Conservation (phyloP, 192 early-diverging fungal species). For the Coemansia sp. region DNA sequence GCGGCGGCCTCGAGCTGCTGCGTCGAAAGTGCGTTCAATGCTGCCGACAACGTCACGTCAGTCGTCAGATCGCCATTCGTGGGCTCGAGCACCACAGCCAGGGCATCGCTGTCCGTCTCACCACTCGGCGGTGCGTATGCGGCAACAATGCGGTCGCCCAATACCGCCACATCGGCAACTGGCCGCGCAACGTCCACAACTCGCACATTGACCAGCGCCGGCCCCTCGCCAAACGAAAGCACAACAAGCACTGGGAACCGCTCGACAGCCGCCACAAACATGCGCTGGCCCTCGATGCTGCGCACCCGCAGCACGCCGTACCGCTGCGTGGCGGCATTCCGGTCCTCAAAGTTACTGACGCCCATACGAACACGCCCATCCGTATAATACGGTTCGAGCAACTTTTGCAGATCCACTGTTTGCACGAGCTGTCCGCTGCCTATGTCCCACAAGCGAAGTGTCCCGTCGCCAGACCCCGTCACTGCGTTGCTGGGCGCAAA, state of each 20-base stretch:
- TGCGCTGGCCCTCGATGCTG: slow-evolving; percentile 8
- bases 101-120: not conserved
- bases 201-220: slow-evolving; percentile 10
- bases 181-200: slow-evolving; percentile 24
- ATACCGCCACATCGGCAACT: slow-evolving; percentile 31
- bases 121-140: slow-evolving; percentile 14
- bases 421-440: slow-evolving; percentile 63
- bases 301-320: slow-evolving; percentile 49
- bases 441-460: slow-evolving; percentile 74
- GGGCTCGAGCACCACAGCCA: slow-evolving; percentile 10
- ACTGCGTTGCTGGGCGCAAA: slow-evolving; percentile 59
- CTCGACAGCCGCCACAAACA: slow-evolving; percentile 38
- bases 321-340: slow-evolving; percentile 27
- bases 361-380: slow-evolving; percentile 20
- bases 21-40: slow-evolving; percentile 18
- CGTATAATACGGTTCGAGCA: slow-evolving; percentile 27
- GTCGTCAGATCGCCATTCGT: not conserved
- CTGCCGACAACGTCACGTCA: slow-evolving; percentile 10
- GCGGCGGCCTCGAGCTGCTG: slow-evolving; percentile 4
- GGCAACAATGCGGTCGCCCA: slow-evolving; percentile 24
- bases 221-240: slow-evolving; percentile 15
- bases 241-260: slow-evolving; percentile 36
- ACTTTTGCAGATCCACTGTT: slow-evolving; percentile 57
- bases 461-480: slow-evolving; percentile 84
- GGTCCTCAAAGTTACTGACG: slow-evolving; percentile 29